phyloP scores from a whole-genome alignment of 768 basidiomycete genomes.

The Mycena pura region DNA sequence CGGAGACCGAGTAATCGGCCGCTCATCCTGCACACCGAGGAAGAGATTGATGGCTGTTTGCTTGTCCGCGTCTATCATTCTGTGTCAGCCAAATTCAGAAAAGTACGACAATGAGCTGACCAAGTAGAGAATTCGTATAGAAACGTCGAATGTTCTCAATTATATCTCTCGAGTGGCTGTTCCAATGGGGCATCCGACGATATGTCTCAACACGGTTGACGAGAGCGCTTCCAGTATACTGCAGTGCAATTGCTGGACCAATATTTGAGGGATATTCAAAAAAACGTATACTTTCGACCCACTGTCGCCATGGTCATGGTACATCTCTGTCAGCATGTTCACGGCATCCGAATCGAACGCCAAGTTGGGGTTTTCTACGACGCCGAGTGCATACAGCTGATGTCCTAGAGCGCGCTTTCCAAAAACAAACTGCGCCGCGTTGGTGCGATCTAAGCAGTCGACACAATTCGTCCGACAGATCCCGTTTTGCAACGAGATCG shows the following conservation, averaged over 20 bases:
- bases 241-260: conserved; percentile 92
- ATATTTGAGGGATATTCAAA: too few species aligned
- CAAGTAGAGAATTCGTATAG: conserved; percentile 92
- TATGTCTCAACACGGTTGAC: conserved; percentile 98
- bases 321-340: conserved; percentile 98
- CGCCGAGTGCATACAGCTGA: conserved; percentile 92
- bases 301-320: conserved; percentile 97
- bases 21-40: conserved; percentile 74
- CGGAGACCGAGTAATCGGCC: conserved; percentile 54
- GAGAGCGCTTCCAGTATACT: conserved; percentile 95
- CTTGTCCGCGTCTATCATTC: conserved; percentile 85
- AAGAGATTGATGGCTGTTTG: conserved; percentile 98
- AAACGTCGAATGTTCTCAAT: conserved; percentile 94
- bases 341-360: conserved; percentile 94
- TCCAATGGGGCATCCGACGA: conserved; percentile 95
- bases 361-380: conserved; percentile 84
- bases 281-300: too few species aligned
- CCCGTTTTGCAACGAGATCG: conserved; percentile 87
- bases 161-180: conserved; percentile 94
- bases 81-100: background rate
- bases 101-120: conserved; percentile 43
- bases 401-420: conserved; percentile 94
- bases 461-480: conserved; percentile 96
- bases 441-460: conserved; percentile 95
- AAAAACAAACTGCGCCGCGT: conserved; percentile 96